Conservation (phyloP, 441 rosid genomes). For the Breynia disticha region DNA sequence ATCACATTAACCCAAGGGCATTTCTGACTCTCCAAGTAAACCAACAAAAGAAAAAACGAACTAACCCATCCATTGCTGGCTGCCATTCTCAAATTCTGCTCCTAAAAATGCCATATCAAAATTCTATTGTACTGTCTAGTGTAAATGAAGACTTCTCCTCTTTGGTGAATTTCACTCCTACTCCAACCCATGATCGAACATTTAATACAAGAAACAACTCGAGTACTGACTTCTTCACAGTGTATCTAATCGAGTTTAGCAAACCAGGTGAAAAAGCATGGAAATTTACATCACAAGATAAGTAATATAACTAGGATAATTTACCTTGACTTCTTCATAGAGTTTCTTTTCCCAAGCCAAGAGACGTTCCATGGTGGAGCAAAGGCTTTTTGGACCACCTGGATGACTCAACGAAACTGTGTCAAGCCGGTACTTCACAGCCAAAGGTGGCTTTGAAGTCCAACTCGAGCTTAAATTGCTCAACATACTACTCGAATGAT, state of each 20-base stretch:
- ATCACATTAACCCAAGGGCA: conserved; percentile 10
- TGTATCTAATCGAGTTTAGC: too few relatives aligned
- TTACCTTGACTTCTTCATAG: conserved; percentile 82
- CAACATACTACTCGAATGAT: conserved; percentile 78
- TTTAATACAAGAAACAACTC: too few relatives aligned
- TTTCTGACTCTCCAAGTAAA: conserved; percentile 8
- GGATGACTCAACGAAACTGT: conserved; percentile 41
- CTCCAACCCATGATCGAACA: too few relatives aligned
- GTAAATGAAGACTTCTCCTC: too few relatives aligned
- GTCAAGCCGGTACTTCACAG: conserved; percentile 73
- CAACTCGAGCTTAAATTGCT: conserved; percentile 86
- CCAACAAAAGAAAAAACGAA: not conserved
- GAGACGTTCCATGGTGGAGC: conserved; percentile 73
- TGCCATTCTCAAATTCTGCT: too few relatives aligned
- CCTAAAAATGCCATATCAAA: too few relatives aligned
- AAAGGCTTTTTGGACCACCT: conserved; percentile 64
- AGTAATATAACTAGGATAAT: not conserved
- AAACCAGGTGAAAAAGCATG: too few relatives aligned
- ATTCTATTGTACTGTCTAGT: too few relatives aligned
- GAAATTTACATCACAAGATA: too few relatives aligned
- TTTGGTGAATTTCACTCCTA: too few relatives aligned
- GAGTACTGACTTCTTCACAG: too few relatives aligned
- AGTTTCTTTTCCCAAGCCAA: conserved; percentile 98
- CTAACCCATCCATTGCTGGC: too few relatives aligned
- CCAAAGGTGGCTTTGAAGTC: conserved; percentile 89